Evolutionary conservation across 2,329 filamentous ascomycete species (phyloP), one percentile per base, ranked within the genome.

Genomic region (Nigrospora oryzae): DNA sequence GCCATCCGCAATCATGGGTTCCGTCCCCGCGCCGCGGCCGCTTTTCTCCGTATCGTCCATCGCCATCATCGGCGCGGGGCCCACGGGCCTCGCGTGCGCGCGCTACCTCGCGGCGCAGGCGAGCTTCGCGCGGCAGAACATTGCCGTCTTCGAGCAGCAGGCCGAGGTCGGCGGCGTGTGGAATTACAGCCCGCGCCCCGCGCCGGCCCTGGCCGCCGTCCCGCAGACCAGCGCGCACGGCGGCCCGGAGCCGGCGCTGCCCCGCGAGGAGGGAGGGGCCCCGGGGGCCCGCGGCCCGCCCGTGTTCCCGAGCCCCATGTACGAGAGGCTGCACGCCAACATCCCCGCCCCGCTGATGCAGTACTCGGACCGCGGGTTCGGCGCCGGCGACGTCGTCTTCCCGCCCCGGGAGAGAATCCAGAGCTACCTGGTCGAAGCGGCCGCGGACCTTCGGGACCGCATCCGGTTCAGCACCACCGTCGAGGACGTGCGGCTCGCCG

Each of bases 121-220:
- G 34, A 16, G 36, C 1, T 93, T 93, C 56, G 67, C 80, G 12
- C 75, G 70, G 30, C 17, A n/a, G n/a, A 5, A 36, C 14, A 82
- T 97, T 48, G 77, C 82, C 48, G 64, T 96, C 35, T 94, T 86
- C 56, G 93, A 97, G 64, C 88, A 95, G 63, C 82, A 89, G 52
- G 69, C 74, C 38, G 74, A 79, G 40, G 77, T 85, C 7, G 91
- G 89, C 46, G 91, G 93, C 2, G 79, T 93, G 11, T 97, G 91
- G 91, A 84, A 89, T 56, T 89, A 94, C 62, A 82, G 75, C 50
- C 67, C 70, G 28, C 64, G 62, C 48, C 73, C 63, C 45, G 38
- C 49, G 32, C 65, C 38, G 57, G 70, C 60, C 16, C 34, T 31
- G 30, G 13, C 23, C 23, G 23, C 34, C 12, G 68, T 91, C 34